These are phyloP conservation scores for Kluyveromyces sp. DNA, from an alignment of 1,139 yeast genomes.

Conservation along the genomic window DNA sequence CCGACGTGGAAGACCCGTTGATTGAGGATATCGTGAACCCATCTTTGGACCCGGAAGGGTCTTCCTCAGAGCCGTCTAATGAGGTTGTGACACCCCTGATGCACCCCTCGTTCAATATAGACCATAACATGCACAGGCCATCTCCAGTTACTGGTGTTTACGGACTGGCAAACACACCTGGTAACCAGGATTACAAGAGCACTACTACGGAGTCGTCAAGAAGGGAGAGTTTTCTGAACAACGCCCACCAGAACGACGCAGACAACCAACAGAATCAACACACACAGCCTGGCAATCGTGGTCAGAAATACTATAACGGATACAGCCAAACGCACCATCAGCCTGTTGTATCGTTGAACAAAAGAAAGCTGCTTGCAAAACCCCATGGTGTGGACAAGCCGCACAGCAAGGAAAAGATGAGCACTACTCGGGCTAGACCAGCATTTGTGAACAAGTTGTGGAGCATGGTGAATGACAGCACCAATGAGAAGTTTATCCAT, in stretches of 20 bases:
- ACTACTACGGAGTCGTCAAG: background rate
- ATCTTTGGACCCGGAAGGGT: constrained; percentile 14
- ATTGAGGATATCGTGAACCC: constrained; percentile 27
- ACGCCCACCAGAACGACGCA: background rate
- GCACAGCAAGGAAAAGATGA: constrained; percentile 11
- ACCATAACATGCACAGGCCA: background rate
- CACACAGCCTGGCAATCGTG: background rate
- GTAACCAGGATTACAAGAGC: background rate
- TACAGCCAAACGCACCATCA: background rate
- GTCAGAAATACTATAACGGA: background rate
- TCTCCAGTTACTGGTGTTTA: constrained; percentile 1
- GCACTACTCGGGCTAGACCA: constrained; percentile 44
- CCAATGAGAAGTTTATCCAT: constrained; percentile 59
- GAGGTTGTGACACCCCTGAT: constrained; percentile 9
- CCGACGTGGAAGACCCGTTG: constrained; percentile 4
- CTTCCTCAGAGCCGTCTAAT: background rate
- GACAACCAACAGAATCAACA: background rate
- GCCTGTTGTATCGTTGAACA: background rate
- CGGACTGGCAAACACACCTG: background rate
- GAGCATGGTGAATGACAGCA: constrained; percentile 86
- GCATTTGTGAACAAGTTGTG: constrained; percentile 89
- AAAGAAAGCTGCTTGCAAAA: constrained; percentile 1
- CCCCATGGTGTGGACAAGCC: constrained; percentile 2
- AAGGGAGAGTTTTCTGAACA: background rate
- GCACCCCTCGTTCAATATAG: background rate